Evolutionary conservation across 768 basidiomycete genomes (phyloP), one percentile per base, ranked within the genome.

Genomic region (Mycena vitilis): DNA sequence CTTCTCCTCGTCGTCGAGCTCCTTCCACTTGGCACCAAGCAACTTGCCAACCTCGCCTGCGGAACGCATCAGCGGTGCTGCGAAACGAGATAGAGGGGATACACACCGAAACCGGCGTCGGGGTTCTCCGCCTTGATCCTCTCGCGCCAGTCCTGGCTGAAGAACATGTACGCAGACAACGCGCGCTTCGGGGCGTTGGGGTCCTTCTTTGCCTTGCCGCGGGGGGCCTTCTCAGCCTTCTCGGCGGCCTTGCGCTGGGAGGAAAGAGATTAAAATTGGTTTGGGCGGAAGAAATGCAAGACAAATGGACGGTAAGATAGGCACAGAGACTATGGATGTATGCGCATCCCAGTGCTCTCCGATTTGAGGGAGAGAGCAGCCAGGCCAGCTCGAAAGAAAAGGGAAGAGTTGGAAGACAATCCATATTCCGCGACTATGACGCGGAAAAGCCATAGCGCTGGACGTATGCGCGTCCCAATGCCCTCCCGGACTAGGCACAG

Each of bases 161-260:
- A 99, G 92, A 96, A 96, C 97, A 99, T 98, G 85, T 98, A 99
- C 47, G 97, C 95, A 37, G 96, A 98, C 53, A 98, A 86, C 59
- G 95, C 93, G 61, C 96, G 90, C 84, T 98, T 98, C 69, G 95
- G 95, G 52, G 91, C 89, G 80, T 92, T 92, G 69, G 88, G 88
- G 78, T 95, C 91, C 81, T 94, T 95, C 82, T 92, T 89, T 67
- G 80, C 79, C 77, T 89, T 89, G 40, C 40, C 15, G 16, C 44
- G 44, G 83, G 45, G 69, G 22, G 84, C 82, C 73, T 89, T 89
- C 74, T 91, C 91, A 25, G 86, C 84, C 82, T 92, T 92, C 74
- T 89, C 89, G 60, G 88, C 89, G 76, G 90, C 91, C 83, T 91
- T 93, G 82, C 92, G 89, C 91, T 92, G 77, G 60, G 56, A 54